These are phyloP conservation scores for Phytopythium helicoides DNA, from an alignment of 352 stramenopile species.

Conservation along the genomic window DNA sequence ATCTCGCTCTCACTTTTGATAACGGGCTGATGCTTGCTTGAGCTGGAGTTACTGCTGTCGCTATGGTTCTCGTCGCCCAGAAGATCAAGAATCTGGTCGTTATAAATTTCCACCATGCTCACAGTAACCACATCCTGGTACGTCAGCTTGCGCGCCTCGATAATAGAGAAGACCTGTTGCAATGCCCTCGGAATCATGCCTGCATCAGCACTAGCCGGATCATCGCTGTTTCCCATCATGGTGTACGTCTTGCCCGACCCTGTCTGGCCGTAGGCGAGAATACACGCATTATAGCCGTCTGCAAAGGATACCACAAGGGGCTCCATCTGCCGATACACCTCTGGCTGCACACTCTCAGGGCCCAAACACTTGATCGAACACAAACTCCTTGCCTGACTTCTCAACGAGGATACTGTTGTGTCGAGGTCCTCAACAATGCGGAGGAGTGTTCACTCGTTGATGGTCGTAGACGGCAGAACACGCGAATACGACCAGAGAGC, in stretches of 20 bases:
- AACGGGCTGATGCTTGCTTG: slow-evolving; percentile 10
- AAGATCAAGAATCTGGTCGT: slow-evolving; percentile 92
- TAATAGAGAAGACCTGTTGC: slow-evolving; percentile 92
- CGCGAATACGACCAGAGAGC: slow-evolving; percentile 91
- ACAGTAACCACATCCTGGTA: slow-evolving; percentile 74
- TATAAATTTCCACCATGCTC: slow-evolving; percentile 98
- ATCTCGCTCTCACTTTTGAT: slow-evolving; percentile 77
- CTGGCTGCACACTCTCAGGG: slow-evolving; percentile 85
- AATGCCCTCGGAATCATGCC: slow-evolving; percentile 97
- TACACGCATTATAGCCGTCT: slow-evolving; percentile 98
- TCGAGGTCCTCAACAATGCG: slow-evolving; percentile 75
- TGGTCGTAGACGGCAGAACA: slow-evolving; percentile 90
- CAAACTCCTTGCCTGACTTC: slow-evolving; percentile 91
- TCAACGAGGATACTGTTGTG: slow-evolving; percentile 89
- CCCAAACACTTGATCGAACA: slow-evolving; percentile 97
- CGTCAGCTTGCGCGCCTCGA: slow-evolving; percentile 65
- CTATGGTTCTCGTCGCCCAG: slow-evolving; percentile 41
- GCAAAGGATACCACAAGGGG: slow-evolving; percentile 95
- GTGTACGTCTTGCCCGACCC: slow-evolving; percentile 96
- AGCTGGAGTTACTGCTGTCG: slow-evolving; percentile 44
- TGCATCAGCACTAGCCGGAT: slow-evolving; percentile 34
- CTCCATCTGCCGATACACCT: slow-evolving; percentile 96
- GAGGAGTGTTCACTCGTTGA: slow-evolving; percentile 5
- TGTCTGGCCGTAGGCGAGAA: slow-evolving; percentile 99
- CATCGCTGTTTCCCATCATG: slow-evolving; percentile 87